Percentiles rank a stretch among this genome's conserved stretches.
Evolutionary conservation across 1,284 basidiomycete genomes (phyloP).

Genomic region (Puccinia coronata): DNA sequence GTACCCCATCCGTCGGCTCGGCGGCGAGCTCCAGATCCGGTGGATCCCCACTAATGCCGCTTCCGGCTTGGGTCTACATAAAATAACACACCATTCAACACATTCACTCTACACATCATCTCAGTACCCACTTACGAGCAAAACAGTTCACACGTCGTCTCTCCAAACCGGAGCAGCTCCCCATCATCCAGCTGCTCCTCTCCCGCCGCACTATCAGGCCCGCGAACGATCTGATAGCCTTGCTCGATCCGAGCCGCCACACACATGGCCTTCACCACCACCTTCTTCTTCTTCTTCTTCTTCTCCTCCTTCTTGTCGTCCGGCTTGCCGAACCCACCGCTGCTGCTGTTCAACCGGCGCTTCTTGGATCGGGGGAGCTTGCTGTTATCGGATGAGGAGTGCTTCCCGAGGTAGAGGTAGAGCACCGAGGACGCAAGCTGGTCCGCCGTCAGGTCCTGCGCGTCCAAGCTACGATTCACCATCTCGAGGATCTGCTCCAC

Average conservation of each 20-base stretch:
- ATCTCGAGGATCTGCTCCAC: conserved; percentile 24
- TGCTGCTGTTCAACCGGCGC: too few species aligned
- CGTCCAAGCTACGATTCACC: conserved; percentile 23
- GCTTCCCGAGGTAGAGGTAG: conserved; percentile 36
- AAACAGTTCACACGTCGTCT: too few species aligned
- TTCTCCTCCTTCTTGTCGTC: too few species aligned
- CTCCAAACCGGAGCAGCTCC: too few species aligned
- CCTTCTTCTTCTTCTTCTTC: too few species aligned
- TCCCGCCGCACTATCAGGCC: background rate
- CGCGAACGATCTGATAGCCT: conserved; percentile 11
- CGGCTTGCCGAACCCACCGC: too few species aligned
- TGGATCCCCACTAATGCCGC: conserved; percentile 61
- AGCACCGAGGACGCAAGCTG: background rate
- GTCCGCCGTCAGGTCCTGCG: background rate
- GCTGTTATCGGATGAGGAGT: too few species aligned
- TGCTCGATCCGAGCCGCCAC: conserved; percentile 28
- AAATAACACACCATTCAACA: background rate
- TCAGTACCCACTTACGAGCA: conserved; percentile 62
- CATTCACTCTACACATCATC: background rate
- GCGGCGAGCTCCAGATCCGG: conserved; percentile 61
- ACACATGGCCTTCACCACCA: conserved; percentile 40
- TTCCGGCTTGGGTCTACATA: conserved; percentile 57
- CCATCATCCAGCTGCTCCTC: too few species aligned
- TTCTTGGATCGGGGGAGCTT: too few species aligned
- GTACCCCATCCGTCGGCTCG: conserved; percentile 58